Base-by-base conservation (phyloP, 1,284 basidiomycete genomes). In the Melampsora americana region DNA sequence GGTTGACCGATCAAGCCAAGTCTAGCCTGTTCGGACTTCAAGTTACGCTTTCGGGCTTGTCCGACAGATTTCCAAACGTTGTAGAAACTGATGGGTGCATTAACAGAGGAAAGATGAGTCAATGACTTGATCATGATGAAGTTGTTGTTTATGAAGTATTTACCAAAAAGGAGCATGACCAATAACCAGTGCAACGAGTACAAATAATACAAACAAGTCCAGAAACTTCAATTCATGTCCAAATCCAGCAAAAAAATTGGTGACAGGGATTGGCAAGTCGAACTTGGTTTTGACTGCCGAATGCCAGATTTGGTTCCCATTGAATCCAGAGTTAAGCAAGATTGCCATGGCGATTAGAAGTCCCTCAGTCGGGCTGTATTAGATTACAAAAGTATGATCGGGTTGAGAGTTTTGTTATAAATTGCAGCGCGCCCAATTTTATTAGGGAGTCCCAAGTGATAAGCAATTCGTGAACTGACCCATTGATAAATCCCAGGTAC, bases 291-390 rank as follows among this genome's bases (percentile, higher is more conserved):
- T 39, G 7, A 66, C 65, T 14, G 71, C 62, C 28, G 46, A 39
- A 39, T 42, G 56, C 71, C 71, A 74, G 7, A 74, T n/a, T 56
- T 74, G 46, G 60, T 59, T 53, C 23, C 65, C 71, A 14, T 35
- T 56, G 44, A 66, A 74, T 2, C 71, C 71, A 16, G 71, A 66
- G 42, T 20, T 56, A 6, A 67, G 12, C 16, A 74, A 67, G 35
- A 74, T 56, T n/a, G 50, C 48, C 71, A 74, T 74, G 30, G 71
- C 71, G 20, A 74, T 74, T 18, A 74, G 59, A 60, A 74, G 71
- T 14, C 71, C 71, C 50, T 74, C 71, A 18, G 71, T 74, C 6
- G 71, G 71, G 26, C 71, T 74, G 32, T 5, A 14, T 23, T 18
- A 28, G 32, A 44, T 7, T 5, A 32, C 32, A 16, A 23, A 66